phyloP scores from a whole-genome alignment of 306 rosid species.

The Hippophae gyantsensis region DNA sequence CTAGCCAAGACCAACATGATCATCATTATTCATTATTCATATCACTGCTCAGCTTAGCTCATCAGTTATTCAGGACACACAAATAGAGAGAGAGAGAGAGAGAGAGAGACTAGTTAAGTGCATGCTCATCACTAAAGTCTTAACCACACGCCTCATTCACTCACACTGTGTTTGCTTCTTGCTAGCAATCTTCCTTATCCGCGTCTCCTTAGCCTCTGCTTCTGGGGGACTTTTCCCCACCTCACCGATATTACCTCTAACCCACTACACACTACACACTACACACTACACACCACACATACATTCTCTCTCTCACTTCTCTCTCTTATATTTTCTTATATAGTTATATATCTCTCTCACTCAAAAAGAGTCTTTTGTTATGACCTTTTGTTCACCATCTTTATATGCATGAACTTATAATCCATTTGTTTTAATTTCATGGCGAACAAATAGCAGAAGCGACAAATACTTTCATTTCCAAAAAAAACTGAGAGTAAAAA shows the following conservation, averaged over 20 bases:
- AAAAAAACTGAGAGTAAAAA: too few relatives aligned
- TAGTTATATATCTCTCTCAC: neutral
- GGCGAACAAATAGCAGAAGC: slow-evolving; percentile 26
- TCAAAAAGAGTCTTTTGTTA: neutral
- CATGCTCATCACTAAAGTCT: neutral
- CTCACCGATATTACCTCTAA: slow-evolving; percentile 20
- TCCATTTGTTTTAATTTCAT: slow-evolving; percentile 23
- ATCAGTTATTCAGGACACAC: too few relatives aligned
- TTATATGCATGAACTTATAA: slow-evolving; percentile 24
- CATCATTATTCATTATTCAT: too few relatives aligned
- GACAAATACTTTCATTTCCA: slow-evolving; percentile 4
- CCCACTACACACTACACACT: neutral
- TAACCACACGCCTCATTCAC: neutral
- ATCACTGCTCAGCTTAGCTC: too few relatives aligned
- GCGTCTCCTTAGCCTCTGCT: slow-evolving; percentile 32
- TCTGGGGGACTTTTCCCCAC: slow-evolving; percentile 27
- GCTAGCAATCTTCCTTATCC: slow-evolving; percentile 14
- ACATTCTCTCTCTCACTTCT: slow-evolving; percentile 2
- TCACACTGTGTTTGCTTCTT: too few relatives aligned
- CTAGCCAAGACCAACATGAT: too few relatives aligned
- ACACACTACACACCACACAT: neutral
- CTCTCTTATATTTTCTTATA: neutral
- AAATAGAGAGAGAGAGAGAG: too few relatives aligned
- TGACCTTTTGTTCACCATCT: slow-evolving; percentile 31
- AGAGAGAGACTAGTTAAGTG: too few relatives aligned